Evolutionary conservation across 164 flowering plant species (phyloP), one percentile per base, ranked within the genome.

Genomic region (Protea cynaroides): DNA sequence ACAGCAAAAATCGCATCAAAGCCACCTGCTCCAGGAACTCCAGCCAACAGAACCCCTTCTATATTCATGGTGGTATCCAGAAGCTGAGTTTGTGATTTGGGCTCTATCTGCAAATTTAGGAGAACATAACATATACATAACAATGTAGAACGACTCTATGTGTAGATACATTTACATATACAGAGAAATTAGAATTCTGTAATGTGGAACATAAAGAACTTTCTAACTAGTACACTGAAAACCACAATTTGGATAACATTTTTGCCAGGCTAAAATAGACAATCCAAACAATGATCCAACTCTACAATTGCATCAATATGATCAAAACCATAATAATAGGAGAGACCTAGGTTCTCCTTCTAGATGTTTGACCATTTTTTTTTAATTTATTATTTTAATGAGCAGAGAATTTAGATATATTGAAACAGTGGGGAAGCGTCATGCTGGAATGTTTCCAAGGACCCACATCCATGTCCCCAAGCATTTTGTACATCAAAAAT

Each of bases 11-110:
- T 64, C 18, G 99, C 98, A 73, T 95, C 99, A 66, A 88, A 95
- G 0, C 99, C 99, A 64, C 99, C 99, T 49, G 99, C 99, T 67
- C 99, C 99, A 50, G 99, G 99, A 73, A 95, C 94, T 62, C 99
- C 99, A 57, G 97, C 98, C 69, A 95, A 72, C 70, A 95, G 65
- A 64, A 95, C 92, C 68, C 99, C 99, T 72, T 87, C 90, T 81
- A 79, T 76, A 34, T 78, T 69, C 97, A 90, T 92, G 0, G 99
- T 90, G 49, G 86, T 73, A 72, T 92, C 92, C 75, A 95, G 65
- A 68, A 95, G 96, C 68, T 66, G 77, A 43, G 92, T 88, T 75
- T 92, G 99, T 65, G 96, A 81, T 70, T 90, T 86, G 3, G 99
- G 99, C 75, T 95, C 99, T 61, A 95, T 90, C 99, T 95, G 92